phyloP scores from a whole-genome alignment of 2,329 filamentous ascomycete genomes.

The Zymoseptoria brevis region DNA sequence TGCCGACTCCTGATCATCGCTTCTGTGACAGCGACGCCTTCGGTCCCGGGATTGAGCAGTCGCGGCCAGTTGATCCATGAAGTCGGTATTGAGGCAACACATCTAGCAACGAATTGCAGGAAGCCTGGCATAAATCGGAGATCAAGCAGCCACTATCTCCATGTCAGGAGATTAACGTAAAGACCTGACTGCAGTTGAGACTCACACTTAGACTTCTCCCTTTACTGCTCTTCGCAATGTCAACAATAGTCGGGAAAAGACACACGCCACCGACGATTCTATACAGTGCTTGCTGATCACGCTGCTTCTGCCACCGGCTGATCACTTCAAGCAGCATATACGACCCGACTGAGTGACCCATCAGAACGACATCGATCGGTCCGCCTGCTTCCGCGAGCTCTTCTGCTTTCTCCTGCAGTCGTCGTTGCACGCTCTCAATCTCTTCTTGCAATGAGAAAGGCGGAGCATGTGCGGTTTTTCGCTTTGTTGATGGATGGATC shows the following conservation, averaged over 20 bases:
- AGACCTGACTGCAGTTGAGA: no score
- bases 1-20: conserved; percentile 41
- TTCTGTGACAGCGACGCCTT: conserved; percentile 42
- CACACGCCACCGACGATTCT: conserved; percentile 30
- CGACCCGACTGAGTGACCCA: conserved; percentile 42
- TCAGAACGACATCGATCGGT: conserved; percentile 28
- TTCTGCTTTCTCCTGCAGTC: conserved; percentile 28
- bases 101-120: neutral
- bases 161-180: neutral
- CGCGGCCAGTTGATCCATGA: conserved; percentile 26
- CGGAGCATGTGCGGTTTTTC: conserved; percentile 1
- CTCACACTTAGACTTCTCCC: conserved; percentile 35
- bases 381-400: neutral
- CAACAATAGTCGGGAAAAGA: conserved; percentile 41
- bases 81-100: conserved; percentile 1
- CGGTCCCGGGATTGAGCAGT: conserved; percentile 5
- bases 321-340: conserved; percentile 38
- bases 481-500: conserved; percentile 11
- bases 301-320: conserved; percentile 14
- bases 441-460: conserved; percentile 13
- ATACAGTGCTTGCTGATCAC: conserved; percentile 4
- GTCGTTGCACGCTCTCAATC: conserved; percentile 40
- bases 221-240: conserved; percentile 38
- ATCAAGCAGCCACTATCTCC: conserved; percentile 5
- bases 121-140: conserved; percentile 1